Base-by-base conservation (phyloP, 495 filamentous ascomycete genomes). In the Daldinia bambusicola region DNA sequence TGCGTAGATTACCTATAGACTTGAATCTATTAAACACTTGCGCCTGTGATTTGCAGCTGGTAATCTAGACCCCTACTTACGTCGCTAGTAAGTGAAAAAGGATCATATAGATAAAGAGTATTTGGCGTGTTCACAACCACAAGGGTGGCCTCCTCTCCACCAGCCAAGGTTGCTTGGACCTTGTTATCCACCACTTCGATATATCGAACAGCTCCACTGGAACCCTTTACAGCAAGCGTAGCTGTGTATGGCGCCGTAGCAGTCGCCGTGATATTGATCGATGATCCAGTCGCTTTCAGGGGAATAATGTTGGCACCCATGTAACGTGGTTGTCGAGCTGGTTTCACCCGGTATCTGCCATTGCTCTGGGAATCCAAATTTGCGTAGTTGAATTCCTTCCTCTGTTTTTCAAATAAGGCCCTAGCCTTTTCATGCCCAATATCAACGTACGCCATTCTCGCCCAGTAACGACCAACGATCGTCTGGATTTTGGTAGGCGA, bases 301-400 rank as follows among this genome's bases (percentile, higher is more conserved):
- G 80, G 80, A 20, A 80, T 79, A 64, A 84, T 83, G 62, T 82
- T 84, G 14, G 81, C 78, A 0, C 82, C 82, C 80, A 83, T 80
- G 61, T 84, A 84, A 38, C 79, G 64, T 30, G 82, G 81, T 48
- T 74, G 66, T 3, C 81, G 64, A n/a, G 77, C 80, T 5, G 71
- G 43, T 68, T 84, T 84, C 31, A 83, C 81, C 32, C 73, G 70
- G 50, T 82, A 84, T n/a, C 64, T 75, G 13, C 82, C 82, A 14
- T 56, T 69, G 9, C 78, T 76, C 30, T 70, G 73, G 0, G 75
- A 66, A 51, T 84, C 81, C 8, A 81, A 55, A 43, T 84, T 83
- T 12, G 79, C 79, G 37, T 82, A 83, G 53, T 77, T 83, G 13
- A 81, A 60, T 32, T 66, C 72, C 13, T 67, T 75, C 34, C 70